Evolutionary conservation across 306 rosid genomes (phyloP).

Genomic region (Vigna hirtella): DNA sequence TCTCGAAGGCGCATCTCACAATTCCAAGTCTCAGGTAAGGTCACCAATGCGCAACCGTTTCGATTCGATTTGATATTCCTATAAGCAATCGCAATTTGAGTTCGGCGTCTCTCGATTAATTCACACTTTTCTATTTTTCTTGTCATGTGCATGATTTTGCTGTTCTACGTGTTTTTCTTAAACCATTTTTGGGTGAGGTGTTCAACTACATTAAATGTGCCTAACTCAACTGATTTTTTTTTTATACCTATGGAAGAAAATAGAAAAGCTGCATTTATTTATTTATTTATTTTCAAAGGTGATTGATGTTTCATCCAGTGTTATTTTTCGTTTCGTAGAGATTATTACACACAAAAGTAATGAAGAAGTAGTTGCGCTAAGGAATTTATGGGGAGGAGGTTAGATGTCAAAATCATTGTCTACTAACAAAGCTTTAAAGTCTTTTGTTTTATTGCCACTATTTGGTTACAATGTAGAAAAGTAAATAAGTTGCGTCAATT

Average conservation of each 20-base stretch:
- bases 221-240: background rate
- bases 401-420: background rate
- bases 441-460: background rate
- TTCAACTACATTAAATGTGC: background rate
- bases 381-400: constrained; percentile 19
- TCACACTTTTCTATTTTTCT: background rate
- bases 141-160: background rate
- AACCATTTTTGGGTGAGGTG: background rate
- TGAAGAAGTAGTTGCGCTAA: background rate
- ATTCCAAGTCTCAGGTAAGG: constrained; percentile 49
- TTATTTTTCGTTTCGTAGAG: background rate
- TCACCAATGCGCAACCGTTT: constrained; percentile 4
- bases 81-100: background rate
- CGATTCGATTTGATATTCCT: background rate
- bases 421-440: background rate
- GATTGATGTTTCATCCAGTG: background rate
- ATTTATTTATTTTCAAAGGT: background rate
- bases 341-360: constrained; percentile 13
- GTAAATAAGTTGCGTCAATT: too few species aligned
- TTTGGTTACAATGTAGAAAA: too few species aligned
- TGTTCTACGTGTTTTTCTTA: background rate
- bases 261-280: background rate
- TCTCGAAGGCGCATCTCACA: constrained; percentile 37
- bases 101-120: background rate
- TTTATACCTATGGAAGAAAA: background rate